Percentiles rank a stretch among this genome's conserved stretches.
Conservation (phyloP, 2,329 filamentous ascomycete species). For the Curvularia sp. region DNA sequence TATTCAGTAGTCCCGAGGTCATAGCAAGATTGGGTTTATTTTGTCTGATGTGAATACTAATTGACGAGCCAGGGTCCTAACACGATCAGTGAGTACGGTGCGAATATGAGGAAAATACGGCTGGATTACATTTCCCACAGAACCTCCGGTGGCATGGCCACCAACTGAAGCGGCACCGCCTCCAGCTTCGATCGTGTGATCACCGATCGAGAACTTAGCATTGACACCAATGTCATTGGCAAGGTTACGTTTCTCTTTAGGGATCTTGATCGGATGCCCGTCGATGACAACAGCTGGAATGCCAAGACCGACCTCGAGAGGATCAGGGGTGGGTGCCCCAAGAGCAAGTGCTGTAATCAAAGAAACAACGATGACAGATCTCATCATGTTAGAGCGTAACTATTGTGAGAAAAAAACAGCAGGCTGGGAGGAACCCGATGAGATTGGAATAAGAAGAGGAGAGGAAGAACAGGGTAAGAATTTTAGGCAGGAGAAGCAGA, state of each 20-base stretch:
- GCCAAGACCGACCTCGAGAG: background rate
- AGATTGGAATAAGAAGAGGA: background rate
- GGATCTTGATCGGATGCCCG: background rate
- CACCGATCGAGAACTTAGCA: background rate
- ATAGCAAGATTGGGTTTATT: too few species aligned
- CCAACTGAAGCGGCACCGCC: background rate
- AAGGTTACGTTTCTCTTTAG: background rate
- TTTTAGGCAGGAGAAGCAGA: background rate
- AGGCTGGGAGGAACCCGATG: background rate
- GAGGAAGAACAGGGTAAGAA: background rate
- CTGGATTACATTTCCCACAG: background rate
- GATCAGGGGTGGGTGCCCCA: background rate
- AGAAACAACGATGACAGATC: background rate
- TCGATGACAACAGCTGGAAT: background rate
- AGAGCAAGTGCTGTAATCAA: background rate
- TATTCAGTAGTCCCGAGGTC: too few species aligned
- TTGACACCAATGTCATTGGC: background rate
- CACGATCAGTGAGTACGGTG: background rate
- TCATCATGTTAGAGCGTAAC: background rate
- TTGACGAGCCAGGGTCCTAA: background rate
- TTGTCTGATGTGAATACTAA: background rate
- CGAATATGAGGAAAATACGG: background rate
- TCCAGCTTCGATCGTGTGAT: background rate
- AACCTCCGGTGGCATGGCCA: background rate
- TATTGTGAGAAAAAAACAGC: background rate